These are phyloP conservation scores for Lasiodiplodia hormozganensis DNA, from an alignment of 2,329 filamentous ascomycete genomes.

Conservation along the genomic window DNA sequence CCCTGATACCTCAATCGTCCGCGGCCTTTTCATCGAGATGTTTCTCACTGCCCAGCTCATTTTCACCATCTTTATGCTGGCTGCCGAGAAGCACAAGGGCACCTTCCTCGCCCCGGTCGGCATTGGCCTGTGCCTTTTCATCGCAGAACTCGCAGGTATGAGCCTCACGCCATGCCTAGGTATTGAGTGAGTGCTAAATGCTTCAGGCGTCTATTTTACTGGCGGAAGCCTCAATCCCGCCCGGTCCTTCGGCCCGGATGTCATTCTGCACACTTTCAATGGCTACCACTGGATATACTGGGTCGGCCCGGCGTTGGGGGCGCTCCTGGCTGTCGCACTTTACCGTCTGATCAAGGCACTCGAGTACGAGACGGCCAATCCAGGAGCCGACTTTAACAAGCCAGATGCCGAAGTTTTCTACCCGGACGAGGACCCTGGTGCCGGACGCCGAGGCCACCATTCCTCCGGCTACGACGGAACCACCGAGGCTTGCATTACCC, in stretches of 20 bases:
- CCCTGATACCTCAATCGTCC: constrained; percentile 49
- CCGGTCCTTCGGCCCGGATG: constrained; percentile 57
- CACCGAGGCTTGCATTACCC: not conserved
- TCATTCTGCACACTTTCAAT: constrained; percentile 51
- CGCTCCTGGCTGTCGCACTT: constrained; percentile 55
- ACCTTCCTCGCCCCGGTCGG: constrained; percentile 50
- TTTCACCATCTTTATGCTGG: constrained; percentile 57
- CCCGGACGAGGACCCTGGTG: constrained; percentile 43
- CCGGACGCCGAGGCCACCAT: not conserved
- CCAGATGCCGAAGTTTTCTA: constrained; percentile 47
- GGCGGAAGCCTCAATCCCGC: constrained; percentile 58
- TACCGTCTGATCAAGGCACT: constrained; percentile 58
- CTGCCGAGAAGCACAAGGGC: constrained; percentile 49
- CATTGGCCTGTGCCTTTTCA: constrained; percentile 55
- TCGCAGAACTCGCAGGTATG: constrained; percentile 53
- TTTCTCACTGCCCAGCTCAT: constrained; percentile 58
- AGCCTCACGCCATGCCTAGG: not conserved
- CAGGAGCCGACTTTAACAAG: constrained; percentile 55
- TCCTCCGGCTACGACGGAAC: constrained; percentile 7
- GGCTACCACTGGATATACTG: constrained; percentile 61
- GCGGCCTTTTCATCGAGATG: constrained; percentile 59
- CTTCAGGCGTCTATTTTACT: constrained; percentile 53
- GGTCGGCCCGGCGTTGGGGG: constrained; percentile 55
- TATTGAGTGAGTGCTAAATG: not conserved
- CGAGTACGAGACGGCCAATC: constrained; percentile 60